Conservation (phyloP, 192 early-diverging fungal genomes). For the Backusella tarrabulga region DNA sequence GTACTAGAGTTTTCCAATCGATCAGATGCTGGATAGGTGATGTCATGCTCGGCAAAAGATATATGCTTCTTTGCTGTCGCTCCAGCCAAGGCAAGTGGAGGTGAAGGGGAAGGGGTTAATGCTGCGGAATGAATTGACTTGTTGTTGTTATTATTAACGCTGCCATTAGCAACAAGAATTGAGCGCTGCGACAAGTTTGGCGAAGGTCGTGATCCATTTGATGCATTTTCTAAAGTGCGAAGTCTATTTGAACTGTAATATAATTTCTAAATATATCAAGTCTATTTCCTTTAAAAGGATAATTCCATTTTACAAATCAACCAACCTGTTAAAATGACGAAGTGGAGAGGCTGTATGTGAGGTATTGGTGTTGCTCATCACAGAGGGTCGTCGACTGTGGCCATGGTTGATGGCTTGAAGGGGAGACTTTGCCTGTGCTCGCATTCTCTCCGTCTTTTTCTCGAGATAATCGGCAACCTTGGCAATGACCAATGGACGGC, state of each 20-base stretch:
- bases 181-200: constrained; percentile 15
- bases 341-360: background rate
- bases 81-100: background rate
- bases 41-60: constrained; percentile 31
- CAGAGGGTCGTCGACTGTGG: constrained; percentile 32
- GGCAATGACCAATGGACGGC: constrained; percentile 49
- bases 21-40: constrained; percentile 16
- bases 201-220: constrained; percentile 5
- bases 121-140: background rate
- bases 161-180: constrained; percentile 7
- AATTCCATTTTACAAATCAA: background rate
- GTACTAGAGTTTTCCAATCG: constrained; percentile 3
- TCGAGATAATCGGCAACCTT: constrained; percentile 51
- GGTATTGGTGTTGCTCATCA: constrained; percentile 17
- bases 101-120: background rate
- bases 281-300: background rate
- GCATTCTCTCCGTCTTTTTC: constrained; percentile 41
- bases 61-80: constrained; percentile 27
- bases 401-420: constrained; percentile 31
- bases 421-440: constrained; percentile 29
- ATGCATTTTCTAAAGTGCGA: constrained; percentile 3
- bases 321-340: constrained; percentile 4
- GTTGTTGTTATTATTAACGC: background rate
- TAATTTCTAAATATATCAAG: constrained; percentile 5
- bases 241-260: background rate